Percentiles rank a stretch among this genome's conserved stretches.
Conservation (phyloP, 2,329 filamentous ascomycete genomes). For the Exophiala bonariae region DNA sequence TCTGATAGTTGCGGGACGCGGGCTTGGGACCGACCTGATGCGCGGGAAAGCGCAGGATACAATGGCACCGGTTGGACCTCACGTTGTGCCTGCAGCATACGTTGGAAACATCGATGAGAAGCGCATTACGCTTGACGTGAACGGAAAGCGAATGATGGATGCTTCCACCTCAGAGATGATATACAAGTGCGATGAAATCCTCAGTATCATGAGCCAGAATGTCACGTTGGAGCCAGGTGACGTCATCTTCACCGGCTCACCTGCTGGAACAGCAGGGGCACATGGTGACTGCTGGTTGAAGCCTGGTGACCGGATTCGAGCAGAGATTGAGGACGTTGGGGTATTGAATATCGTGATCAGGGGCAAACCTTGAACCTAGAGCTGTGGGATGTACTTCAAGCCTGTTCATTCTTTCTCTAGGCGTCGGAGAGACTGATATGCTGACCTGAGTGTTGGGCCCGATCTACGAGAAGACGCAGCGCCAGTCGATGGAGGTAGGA, state of each 20-base stretch:
- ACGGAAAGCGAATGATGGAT: slow-evolving; percentile 11
- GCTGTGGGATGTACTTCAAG: no score
- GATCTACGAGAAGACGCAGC: no score
- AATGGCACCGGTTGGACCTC: slow-evolving; percentile 4
- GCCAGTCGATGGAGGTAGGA: no score
- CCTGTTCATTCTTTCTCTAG: no score
- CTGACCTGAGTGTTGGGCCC: no score
- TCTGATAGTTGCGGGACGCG: neutral
- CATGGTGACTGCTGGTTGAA: slow-evolving; percentile 9
- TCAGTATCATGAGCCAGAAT: slow-evolving; percentile 2
- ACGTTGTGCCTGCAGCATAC: slow-evolving; percentile 2
- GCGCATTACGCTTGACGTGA: slow-evolving; percentile 6
- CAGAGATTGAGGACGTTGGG: slow-evolving; percentile 8
- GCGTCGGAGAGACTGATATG: no score
- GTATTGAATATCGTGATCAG: slow-evolving; percentile 5
- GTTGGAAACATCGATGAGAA: slow-evolving; percentile 1
- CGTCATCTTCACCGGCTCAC: slow-evolving; percentile 8
- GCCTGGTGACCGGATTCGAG: slow-evolving; percentile 6
- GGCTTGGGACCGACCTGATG: slow-evolving; percentile 1
- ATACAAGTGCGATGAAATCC: slow-evolving; percentile 8
- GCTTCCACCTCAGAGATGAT: slow-evolving; percentile 7
- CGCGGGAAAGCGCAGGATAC: slow-evolving; percentile 9
- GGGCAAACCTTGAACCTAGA: no score
- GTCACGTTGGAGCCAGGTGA: slow-evolving; percentile 9
- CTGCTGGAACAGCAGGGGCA: slow-evolving; percentile 1